Conservation (phyloP, 305 asterid genomes). For the Solanum hybrid region DNA sequence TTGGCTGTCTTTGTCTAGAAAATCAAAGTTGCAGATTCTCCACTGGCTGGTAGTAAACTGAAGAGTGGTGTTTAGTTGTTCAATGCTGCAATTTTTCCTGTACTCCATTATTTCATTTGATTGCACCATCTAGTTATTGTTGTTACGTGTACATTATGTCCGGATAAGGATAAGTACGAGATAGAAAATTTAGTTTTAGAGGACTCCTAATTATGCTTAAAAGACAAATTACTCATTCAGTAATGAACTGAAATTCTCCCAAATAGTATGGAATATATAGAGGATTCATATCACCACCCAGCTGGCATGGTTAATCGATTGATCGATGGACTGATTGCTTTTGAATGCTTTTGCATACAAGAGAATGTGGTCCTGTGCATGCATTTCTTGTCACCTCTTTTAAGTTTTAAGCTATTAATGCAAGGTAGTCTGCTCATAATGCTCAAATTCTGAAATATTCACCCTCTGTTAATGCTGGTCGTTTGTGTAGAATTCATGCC, state of each 20-base stretch:
- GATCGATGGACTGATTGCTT: neutral
- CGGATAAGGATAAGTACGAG: neutral
- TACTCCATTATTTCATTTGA: neutral
- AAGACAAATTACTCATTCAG: neutral
- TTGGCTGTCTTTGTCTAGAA: neutral
- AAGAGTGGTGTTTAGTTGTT: neutral
- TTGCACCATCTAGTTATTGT: neutral
- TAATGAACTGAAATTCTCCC: neutral
- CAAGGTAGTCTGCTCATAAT: neutral
- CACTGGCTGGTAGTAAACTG: slow-evolving; percentile 1
- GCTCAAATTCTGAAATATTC: neutral
- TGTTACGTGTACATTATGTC: neutral
- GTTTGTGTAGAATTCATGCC: slow-evolving; percentile 68
- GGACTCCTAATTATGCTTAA: neutral
- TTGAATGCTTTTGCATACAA: neutral
- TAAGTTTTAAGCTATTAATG: neutral
- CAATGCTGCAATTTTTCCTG: neutral
- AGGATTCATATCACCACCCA: neutral
- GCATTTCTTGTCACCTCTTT: neutral
- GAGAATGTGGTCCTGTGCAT: neutral
- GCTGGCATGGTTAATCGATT: neutral
- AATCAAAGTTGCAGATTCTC: neutral
- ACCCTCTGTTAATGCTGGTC: slow-evolving; percentile 12
- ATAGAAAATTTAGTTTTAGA: neutral
- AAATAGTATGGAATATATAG: neutral